Percentiles rank a stretch among this genome's conserved stretches.
Conservation (phyloP, 352 stramenopile species). For the Halophytophthora polymorphica region DNA sequence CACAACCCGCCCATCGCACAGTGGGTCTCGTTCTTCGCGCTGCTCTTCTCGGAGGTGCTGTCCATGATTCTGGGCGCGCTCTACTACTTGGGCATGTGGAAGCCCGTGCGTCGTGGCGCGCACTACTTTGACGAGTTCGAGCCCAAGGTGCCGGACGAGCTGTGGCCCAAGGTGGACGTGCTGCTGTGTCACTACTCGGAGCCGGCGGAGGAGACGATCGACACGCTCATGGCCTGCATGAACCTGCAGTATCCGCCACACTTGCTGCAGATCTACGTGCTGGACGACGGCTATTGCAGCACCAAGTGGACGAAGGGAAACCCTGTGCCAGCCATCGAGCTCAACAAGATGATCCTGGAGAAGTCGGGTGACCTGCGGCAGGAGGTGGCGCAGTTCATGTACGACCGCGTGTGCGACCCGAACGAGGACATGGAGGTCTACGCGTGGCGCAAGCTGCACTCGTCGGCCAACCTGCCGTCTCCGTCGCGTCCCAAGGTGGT, state of each 20-base stretch:
- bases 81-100: slow-evolving; percentile 91
- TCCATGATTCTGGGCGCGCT: slow-evolving; percentile 66
- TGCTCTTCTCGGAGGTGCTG: slow-evolving; percentile 64
- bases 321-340: slow-evolving; percentile 56
- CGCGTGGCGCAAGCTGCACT: slow-evolving; percentile 83
- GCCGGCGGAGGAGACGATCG: slow-evolving; percentile 80
- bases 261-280: slow-evolving; percentile 80
- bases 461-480: slow-evolving; percentile 76
- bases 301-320: slow-evolving; percentile 82
- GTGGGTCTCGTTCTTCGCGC: slow-evolving; percentile 79
- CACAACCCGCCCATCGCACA: slow-evolving; percentile 68
- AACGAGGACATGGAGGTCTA: slow-evolving; percentile 88
- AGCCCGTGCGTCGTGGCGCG: slow-evolving; percentile 77
- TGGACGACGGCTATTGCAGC: slow-evolving; percentile 83
- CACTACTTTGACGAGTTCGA: slow-evolving; percentile 89
- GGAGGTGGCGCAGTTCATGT: slow-evolving; percentile 88
- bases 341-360: slow-evolving; percentile 79
- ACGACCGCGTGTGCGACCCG: slow-evolving; percentile 80
- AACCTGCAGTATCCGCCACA: slow-evolving; percentile 87
- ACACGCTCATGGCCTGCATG: slow-evolving; percentile 85
- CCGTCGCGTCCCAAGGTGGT: slow-evolving; percentile 67
- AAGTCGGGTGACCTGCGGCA: slow-evolving; percentile 76
- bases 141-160: slow-evolving; percentile 70
- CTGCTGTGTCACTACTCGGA: slow-evolving; percentile 82
- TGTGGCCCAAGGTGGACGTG: slow-evolving; percentile 85